Base-by-base conservation (phyloP, 2,329 filamentous ascomycete species). In the Xylaria sp. region DNA sequence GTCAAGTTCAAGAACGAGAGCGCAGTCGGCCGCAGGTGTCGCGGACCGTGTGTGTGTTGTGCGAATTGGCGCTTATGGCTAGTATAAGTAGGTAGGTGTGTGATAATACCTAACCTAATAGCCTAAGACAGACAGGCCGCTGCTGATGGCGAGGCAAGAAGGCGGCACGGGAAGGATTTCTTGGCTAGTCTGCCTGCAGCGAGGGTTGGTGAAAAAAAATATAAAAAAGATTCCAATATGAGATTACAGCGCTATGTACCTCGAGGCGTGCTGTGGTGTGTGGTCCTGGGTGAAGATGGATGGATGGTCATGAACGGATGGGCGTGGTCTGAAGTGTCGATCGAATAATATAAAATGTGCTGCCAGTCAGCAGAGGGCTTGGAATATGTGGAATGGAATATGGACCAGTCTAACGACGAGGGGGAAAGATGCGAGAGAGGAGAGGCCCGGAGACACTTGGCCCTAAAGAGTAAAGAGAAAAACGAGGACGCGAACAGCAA, bases 341-440 rank as follows among this genome's bases (percentile, higher is more conserved):
- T 61, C 62, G 67, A 56, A 61, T 61, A 67, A 69, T 64, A 58
- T 36, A 50, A 57, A 61, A 50, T 53, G 69, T 64, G 70, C 69
- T 64, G 60, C 61, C 65, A 64, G 71, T 74, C 71, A 73, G 74
- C 69, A 64, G 71, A 69, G 75, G 72, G 71, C 70, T 73, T 72
- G 71, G 69, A 34, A 68, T 36, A 36, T 36, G 34, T 72, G 71
- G 69, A 34, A 69, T 36, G 11, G 7, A 27, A 11, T 69, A 72
- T 71, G 67, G 60, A 58, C 58, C 39, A 53, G 34, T 30, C 55
- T 64, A 63, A 57, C 61, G 61, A 67, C 57, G 55, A 60, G 64
- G 65, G 58, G 61, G 45, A 39, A 59, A 61, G 61, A 58, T 61
- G 62, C 42, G 53, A 61, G 61, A 68, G 39, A 62, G 57, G 53